A percentile compares a stretch with the other conserved stretches of the same genome.
These are phyloP conservation scores for Eimeria falciformis DNA, from an alignment of 169 alveolate species.

Conservation along the genomic window DNA sequence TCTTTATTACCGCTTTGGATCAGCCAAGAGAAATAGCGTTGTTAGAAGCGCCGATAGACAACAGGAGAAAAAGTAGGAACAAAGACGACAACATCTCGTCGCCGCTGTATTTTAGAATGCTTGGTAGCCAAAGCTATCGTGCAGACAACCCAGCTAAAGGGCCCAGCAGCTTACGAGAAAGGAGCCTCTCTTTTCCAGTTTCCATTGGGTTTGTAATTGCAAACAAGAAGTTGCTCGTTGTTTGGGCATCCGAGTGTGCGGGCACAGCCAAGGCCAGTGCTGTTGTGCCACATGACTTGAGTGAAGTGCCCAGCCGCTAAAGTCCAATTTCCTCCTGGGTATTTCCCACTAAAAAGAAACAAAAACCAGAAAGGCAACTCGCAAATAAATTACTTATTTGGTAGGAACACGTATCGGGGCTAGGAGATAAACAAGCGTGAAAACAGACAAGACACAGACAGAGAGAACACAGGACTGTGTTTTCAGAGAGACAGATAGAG, in stretches of 20 bases:
- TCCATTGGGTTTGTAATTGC: constrained; percentile 69
- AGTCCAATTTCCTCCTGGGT: constrained; percentile 10
- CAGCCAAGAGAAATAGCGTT: too few relatives aligned
- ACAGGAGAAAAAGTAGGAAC: too few relatives aligned
- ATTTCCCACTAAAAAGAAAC: constrained; percentile 27
- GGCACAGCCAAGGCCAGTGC: constrained; percentile 71
- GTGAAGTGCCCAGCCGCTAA: constrained; percentile 58
- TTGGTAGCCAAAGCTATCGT: too few relatives aligned
- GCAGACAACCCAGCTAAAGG: too few relatives aligned
- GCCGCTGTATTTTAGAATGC: too few relatives aligned
- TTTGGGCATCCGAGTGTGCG: constrained; percentile 14
- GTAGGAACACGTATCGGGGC: not conserved
- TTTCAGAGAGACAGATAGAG: not conserved
- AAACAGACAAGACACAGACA: not conserved
- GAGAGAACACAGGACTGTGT: not conserved
- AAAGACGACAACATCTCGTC: too few relatives aligned
- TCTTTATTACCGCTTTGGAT: too few relatives aligned
- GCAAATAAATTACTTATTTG: not conserved
- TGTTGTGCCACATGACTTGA: constrained; percentile 65
- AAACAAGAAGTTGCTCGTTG: not conserved
- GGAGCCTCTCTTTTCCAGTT: constrained; percentile 54
- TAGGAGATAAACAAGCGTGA: not conserved
- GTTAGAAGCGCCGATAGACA: too few relatives aligned
- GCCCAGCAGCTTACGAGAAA: constrained; percentile 16
- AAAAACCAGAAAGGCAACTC: not conserved